Conservation (phyloP, 1,284 basidiomycete genomes). For the Apiotrichum veenhuisii region DNA sequence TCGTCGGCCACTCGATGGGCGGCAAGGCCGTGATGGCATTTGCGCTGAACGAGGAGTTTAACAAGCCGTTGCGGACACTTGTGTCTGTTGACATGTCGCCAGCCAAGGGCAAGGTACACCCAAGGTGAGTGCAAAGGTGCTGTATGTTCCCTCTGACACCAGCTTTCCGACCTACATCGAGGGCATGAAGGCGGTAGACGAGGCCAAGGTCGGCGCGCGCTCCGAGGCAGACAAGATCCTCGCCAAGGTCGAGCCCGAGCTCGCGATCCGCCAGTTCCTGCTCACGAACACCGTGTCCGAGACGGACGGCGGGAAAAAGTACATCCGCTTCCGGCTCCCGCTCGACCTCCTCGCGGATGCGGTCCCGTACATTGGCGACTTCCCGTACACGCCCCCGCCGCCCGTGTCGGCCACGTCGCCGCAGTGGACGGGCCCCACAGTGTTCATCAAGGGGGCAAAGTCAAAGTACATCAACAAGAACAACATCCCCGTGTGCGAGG, state of each 20-base stretch:
- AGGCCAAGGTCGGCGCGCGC: slow-evolving; percentile 48
- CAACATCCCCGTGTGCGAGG: slow-evolving; percentile 52
- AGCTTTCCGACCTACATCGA: slow-evolving; percentile 52
- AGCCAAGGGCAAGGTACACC: slow-evolving; percentile 53
- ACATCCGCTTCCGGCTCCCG: slow-evolving; percentile 54
- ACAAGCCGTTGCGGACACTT: slow-evolving; percentile 48
- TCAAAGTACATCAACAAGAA: slow-evolving; percentile 55
- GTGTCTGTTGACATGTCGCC: slow-evolving; percentile 57
- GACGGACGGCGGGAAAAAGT: slow-evolving; percentile 17
- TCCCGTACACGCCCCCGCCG: slow-evolving; percentile 52
- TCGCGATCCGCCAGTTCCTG: slow-evolving; percentile 54
- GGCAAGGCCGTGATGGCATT: slow-evolving; percentile 57
- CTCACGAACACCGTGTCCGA: slow-evolving; percentile 54
- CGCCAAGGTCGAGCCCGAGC: slow-evolving; percentile 44
- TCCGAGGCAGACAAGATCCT: slow-evolving; percentile 55
- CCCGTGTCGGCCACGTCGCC: slow-evolving; percentile 25
- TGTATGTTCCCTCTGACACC: neutral
- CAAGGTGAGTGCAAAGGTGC: slow-evolving; percentile 48
- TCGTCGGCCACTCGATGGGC: slow-evolving; percentile 59
- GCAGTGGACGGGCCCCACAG: slow-evolving; percentile 51
- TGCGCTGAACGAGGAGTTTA: slow-evolving; percentile 50
- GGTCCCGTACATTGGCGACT: slow-evolving; percentile 54
- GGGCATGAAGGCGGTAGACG: slow-evolving; percentile 54
- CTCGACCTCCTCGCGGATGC: slow-evolving; percentile 49
- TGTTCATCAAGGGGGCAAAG: slow-evolving; percentile 56